phyloP scores from a whole-genome alignment of 148 eudicot species.

The Simmondsia chinensis region DNA sequence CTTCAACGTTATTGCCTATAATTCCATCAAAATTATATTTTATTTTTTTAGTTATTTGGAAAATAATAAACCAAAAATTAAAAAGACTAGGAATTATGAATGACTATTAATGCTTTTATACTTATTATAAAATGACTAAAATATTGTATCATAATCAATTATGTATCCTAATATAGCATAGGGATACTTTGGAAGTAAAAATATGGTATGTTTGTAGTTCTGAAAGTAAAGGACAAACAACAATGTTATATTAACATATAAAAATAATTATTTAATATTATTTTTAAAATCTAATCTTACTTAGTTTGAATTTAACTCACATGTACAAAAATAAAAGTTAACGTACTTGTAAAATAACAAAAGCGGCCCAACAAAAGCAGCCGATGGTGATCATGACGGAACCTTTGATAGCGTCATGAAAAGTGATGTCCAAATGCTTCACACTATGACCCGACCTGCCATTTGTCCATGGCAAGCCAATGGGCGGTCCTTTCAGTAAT shows the following conservation, averaged over 20 bases:
- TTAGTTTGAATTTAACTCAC: no score
- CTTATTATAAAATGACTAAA: no score
- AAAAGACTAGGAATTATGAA: neutral
- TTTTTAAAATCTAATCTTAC: no score
- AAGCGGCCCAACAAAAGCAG: conserved; percentile 57
- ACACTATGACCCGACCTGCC: neutral
- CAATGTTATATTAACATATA: no score
- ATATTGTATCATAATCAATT: no score
- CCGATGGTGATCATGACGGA: conserved; percentile 50
- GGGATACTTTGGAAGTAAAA: no score
- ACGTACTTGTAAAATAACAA: conserved; percentile 59
- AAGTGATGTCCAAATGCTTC: neutral
- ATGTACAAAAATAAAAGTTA: neutral
- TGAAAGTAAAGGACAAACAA: no score
- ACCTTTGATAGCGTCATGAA: conserved; percentile 51
- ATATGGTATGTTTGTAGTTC: no score
- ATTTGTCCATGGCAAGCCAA: conserved; percentile 38
- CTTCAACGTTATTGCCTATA: conserved; percentile 62
- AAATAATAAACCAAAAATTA: neutral
- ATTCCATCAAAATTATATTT: neutral
- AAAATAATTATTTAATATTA: no score
- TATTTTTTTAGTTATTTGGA: neutral
- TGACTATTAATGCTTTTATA: no score
- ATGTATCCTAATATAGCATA: no score
- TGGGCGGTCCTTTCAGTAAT: conserved; percentile 33